Conservation (phyloP, 2,329 filamentous ascomycete genomes). For the Cordyceps cateniannulata region DNA sequence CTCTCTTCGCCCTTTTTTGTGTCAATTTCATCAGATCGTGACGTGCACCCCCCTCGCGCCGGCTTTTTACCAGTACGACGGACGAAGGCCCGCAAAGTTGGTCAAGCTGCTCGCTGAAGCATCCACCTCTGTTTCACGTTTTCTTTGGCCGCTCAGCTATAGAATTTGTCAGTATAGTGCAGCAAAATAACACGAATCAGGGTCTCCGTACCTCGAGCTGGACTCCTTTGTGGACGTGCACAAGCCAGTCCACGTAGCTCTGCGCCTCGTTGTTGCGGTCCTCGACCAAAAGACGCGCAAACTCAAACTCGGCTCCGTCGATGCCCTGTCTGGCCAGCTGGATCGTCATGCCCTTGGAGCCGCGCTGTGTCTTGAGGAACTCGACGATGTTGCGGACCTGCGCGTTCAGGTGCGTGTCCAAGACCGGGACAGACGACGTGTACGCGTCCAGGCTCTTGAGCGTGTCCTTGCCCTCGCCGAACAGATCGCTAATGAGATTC, state of each 20-base stretch:
- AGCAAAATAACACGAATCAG: conserved; percentile 7
- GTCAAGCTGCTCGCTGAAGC: conserved; percentile 37
- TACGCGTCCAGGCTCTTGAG: conserved; percentile 78
- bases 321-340: conserved; percentile 89
- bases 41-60: neutral
- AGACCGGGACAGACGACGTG: conserved; percentile 68
- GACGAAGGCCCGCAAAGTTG: conserved; percentile 53
- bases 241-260: conserved; percentile 97
- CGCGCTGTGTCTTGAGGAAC: conserved; percentile 72
- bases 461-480: conserved; percentile 64
- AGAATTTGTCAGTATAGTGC: conserved; percentile 3
- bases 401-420: conserved; percentile 88
- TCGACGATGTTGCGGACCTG: conserved; percentile 92
- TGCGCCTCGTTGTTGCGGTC: conserved; percentile 97
- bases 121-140: conserved; percentile 55
- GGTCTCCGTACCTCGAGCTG: conserved; percentile 66
- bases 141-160: conserved; percentile 63
- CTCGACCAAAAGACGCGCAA: conserved; percentile 83
- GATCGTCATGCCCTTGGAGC: conserved; percentile 80
- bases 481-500: conserved; percentile 83
- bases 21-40: conserved; percentile 2
- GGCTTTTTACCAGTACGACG: conserved; percentile 49
- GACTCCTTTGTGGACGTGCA: conserved; percentile 88
- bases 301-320: conserved; percentile 94
- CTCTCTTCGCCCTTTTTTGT: neutral